phyloP scores from a whole-genome alignment of 169 alveolate genomes.

The Theileria equi region DNA sequence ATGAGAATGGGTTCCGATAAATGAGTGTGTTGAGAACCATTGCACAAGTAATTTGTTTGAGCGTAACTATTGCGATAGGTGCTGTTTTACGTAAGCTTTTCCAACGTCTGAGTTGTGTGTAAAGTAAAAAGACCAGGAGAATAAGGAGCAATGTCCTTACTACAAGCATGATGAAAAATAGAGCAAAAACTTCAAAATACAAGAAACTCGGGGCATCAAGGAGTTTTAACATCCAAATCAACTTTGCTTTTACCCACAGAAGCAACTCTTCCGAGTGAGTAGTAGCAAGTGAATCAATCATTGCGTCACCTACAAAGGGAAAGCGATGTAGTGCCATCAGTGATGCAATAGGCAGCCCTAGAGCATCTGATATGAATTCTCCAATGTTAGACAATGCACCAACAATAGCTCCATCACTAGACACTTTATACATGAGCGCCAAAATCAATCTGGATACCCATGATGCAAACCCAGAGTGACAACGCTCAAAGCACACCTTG shows the following conservation, averaged over 20 bases:
- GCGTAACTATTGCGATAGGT: too few relatives aligned
- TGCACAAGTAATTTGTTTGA: too few relatives aligned
- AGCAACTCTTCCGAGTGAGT: too few relatives aligned
- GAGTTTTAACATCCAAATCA: too few relatives aligned
- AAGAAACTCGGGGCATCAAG: not conserved
- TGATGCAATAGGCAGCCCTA: too few relatives aligned
- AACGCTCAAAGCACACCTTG: not conserved
- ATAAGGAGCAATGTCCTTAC: not conserved
- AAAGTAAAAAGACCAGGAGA: not conserved
- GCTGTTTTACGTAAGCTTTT: not conserved
- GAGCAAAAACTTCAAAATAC: not conserved
- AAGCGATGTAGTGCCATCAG: too few relatives aligned
- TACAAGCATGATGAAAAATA: not conserved
- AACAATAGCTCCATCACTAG: not conserved
- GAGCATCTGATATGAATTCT: too few relatives aligned
- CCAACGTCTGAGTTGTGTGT: not conserved
- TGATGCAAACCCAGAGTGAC: not conserved
- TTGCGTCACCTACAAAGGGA: too few relatives aligned
- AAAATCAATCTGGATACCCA: not conserved
- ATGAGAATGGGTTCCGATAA: not conserved
- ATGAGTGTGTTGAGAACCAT: too few relatives aligned
- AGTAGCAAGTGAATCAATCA: too few relatives aligned
- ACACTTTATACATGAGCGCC: not conserved
- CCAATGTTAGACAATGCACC: not conserved
- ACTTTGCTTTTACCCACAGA: too few relatives aligned